A percentile compares a stretch with the other conserved stretches of the same genome.
Conservation (phyloP, 495 filamentous ascomycete species). For the Hyaloscypha bicolor region DNA sequence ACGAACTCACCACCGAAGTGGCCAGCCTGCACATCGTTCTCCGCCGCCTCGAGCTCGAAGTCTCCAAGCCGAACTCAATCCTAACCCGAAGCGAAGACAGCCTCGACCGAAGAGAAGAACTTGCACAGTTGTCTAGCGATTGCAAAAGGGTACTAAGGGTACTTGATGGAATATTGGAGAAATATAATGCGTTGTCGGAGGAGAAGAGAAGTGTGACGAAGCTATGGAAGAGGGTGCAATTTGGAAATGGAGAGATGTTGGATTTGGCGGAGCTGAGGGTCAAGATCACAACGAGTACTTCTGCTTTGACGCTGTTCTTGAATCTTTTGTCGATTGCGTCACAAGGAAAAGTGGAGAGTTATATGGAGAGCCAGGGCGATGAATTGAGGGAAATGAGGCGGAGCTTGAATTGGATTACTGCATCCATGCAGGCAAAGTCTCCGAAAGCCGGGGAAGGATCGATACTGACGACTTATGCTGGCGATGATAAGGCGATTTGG, state of each 20-base stretch:
- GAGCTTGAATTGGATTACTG: slow-evolving; percentile 11
- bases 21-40: slow-evolving; percentile 25
- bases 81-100: slow-evolving; percentile 4
- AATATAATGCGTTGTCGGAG: slow-evolving; percentile 21
- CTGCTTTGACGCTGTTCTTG: slow-evolving; percentile 16
- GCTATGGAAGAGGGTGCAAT: slow-evolving; percentile 16
- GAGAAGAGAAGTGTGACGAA: slow-evolving; percentile 11
- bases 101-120: slow-evolving; percentile 7
- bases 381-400: not conserved
- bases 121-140: not conserved
- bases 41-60: slow-evolving; percentile 20
- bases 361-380: slow-evolving; percentile 8
- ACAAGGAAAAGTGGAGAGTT: slow-evolving; percentile 16
- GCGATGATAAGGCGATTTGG: slow-evolving; percentile 20
- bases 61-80: slow-evolving; percentile 16
- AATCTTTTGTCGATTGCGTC: slow-evolving; percentile 15
- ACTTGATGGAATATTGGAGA: slow-evolving; percentile 9
- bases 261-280: slow-evolving; percentile 17
- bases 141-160: slow-evolving; percentile 19
- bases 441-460: slow-evolving; percentile 3
- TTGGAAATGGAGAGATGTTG: slow-evolving; percentile 17
- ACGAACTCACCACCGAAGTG: slow-evolving; percentile 29
- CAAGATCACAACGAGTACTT: slow-evolving; percentile 13
- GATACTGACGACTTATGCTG: slow-evolving; percentile 13
- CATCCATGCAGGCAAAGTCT: not conserved